Evolutionary conservation across 148 eudicot genomes (phyloP).

Genomic region (Dysphania ambrosioides): DNA sequence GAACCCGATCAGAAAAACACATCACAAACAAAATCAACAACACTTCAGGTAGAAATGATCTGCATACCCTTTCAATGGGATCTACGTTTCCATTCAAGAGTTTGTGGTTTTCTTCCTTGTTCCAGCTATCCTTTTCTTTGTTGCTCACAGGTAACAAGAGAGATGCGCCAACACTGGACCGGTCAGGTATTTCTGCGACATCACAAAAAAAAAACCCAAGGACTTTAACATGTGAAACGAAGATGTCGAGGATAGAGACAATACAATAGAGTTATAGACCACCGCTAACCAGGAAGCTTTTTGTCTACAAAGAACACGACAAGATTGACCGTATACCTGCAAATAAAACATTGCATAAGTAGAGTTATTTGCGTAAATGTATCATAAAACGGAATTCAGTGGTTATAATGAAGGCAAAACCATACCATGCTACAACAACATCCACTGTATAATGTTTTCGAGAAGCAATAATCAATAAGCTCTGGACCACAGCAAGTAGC

Average conservation of each 20-base stretch:
- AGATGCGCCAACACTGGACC: conserved; percentile 43
- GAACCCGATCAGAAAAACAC: neutral
- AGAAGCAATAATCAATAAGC: conserved; percentile 90
- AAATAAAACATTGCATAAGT: neutral
- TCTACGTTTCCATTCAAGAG: conserved; percentile 77
- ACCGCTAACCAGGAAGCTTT: conserved; percentile 67
- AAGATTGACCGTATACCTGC: conserved; percentile 94
- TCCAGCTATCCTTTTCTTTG: conserved; percentile 60
- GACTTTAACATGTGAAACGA: neutral
- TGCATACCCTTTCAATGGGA: conserved; percentile 66
- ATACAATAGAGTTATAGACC: neutral
- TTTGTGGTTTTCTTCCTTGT: conserved; percentile 77
- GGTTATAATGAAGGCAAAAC: neutral
- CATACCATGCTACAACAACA: conserved; percentile 83
- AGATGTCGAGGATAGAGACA: too few species aligned
- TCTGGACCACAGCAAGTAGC: conserved; percentile 67
- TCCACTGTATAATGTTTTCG: conserved; percentile 98
- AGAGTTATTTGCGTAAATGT: conserved; percentile 7
- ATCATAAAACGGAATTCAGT: neutral
- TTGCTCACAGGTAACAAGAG: conserved; percentile 59
- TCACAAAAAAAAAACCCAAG: neutral
- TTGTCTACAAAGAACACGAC: conserved; percentile 85
- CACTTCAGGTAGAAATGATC: conserved; percentile 4
- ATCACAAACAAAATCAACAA: neutral
- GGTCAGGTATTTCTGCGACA: conserved; percentile 79